Evolutionary conservation across 306 rosid genomes (phyloP).

Genomic region (Rosa rugosa): DNA sequence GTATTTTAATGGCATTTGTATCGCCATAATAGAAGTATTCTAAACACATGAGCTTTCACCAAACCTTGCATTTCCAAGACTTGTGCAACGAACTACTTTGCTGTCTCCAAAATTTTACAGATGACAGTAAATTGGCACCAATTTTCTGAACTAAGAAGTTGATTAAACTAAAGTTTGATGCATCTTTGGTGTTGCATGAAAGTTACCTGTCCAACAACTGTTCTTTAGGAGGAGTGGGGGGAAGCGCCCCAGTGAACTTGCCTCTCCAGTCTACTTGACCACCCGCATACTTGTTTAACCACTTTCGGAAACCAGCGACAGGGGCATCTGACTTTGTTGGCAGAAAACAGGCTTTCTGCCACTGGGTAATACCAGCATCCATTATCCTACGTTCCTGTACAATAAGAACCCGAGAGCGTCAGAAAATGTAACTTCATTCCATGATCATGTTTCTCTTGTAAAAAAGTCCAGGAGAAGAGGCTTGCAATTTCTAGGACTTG

Average conservation of each 20-base stretch:
- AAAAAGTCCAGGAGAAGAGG: too few relatives aligned
- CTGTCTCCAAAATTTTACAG: background rate
- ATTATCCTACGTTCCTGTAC: slow-evolving; percentile 62
- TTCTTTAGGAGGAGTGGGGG: slow-evolving; percentile 78
- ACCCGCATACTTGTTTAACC: slow-evolving; percentile 77
- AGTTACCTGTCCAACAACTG: slow-evolving; percentile 79
- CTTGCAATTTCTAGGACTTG: too few relatives aligned
- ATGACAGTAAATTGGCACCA: background rate
- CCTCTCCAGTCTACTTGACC: slow-evolving; percentile 88
- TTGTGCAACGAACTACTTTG: background rate
- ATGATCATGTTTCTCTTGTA: background rate
- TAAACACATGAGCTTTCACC: background rate
- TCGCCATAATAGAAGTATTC: background rate
- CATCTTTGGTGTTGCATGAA: slow-evolving; percentile 3
- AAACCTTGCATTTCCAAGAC: background rate
- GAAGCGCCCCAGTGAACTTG: slow-evolving; percentile 58
- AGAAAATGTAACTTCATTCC: background rate
- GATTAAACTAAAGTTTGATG: background rate
- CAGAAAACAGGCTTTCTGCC: slow-evolving; percentile 83
- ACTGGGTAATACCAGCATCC: slow-evolving; percentile 55
- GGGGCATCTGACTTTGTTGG: slow-evolving; percentile 82
- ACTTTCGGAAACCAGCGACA: slow-evolving; percentile 74
- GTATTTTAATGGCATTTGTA: too few relatives aligned
- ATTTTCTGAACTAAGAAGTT: background rate
- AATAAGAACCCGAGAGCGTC: slow-evolving; percentile 6